Conservation (phyloP, 192 early-diverging fungal genomes). For the Obelidium mucronatum region DNA sequence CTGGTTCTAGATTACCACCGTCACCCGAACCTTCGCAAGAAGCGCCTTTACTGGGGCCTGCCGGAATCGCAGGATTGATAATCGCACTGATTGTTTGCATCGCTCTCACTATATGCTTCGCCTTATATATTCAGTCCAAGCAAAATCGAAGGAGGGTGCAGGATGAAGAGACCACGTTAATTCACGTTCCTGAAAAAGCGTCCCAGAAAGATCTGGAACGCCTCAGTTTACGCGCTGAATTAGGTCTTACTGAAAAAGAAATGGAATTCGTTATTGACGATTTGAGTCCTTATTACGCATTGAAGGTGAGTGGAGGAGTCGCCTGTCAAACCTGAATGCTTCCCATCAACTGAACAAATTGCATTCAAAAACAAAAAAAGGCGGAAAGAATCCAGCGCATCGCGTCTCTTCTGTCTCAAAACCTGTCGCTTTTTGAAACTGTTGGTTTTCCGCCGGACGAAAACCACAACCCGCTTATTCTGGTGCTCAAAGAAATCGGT, state of each 20-base stretch:
- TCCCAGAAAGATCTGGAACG: constrained; percentile 1
- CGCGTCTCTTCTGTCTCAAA: background rate
- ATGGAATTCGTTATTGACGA: background rate
- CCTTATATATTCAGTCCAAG: background rate
- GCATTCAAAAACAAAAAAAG: background rate
- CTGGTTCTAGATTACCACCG: no score
- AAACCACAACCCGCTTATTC: background rate
- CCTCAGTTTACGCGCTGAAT: background rate
- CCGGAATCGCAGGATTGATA: background rate
- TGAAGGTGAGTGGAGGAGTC: constrained; percentile 5
- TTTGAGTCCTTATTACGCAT: background rate
- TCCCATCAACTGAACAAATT: background rate
- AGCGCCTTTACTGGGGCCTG: no score
- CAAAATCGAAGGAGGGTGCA: background rate
- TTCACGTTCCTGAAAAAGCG: background rate
- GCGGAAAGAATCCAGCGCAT: background rate
- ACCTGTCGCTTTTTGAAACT: background rate
- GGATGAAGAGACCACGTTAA: background rate
- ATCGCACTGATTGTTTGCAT: background rate
- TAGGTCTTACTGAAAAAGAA: background rate
- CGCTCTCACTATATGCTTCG: background rate
- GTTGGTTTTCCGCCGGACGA: constrained; percentile 1
- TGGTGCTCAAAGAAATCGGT: background rate
- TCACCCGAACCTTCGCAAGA: no score
- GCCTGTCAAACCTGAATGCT: background rate